Conservation (phyloP, 1,284 basidiomycete genomes). For the Cutaneotrichosporon sp. region DNA sequence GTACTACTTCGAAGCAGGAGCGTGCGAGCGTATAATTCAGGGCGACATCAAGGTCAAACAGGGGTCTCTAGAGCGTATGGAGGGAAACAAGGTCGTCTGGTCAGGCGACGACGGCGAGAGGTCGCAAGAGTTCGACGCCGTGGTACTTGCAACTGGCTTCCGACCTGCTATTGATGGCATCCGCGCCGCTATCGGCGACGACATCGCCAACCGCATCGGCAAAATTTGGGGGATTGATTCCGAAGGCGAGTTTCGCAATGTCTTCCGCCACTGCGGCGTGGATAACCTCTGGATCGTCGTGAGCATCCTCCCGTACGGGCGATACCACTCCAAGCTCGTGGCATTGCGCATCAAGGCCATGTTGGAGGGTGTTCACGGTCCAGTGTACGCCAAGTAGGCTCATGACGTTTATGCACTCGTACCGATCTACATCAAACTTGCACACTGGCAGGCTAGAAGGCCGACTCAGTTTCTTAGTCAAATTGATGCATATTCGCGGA, state of each 20-base stretch:
- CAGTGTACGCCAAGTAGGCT: not conserved
- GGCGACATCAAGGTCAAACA: constrained; percentile 61
- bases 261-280: constrained; percentile 58
- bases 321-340: constrained; percentile 37
- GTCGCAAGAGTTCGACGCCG: constrained; percentile 62
- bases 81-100: constrained; percentile 30
- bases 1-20: constrained; percentile 46
- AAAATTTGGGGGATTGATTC: constrained; percentile 61
- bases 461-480: too few relatives aligned
- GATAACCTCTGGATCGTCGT: constrained; percentile 62
- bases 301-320: constrained; percentile 47
- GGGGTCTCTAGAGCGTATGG: constrained; percentile 34
- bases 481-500: too few relatives aligned
- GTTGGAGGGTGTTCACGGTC: constrained; percentile 28
- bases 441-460: too few relatives aligned
- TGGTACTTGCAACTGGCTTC: constrained; percentile 66
- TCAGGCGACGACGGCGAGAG: constrained; percentile 38
- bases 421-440: not conserved
- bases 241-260: constrained; percentile 61
- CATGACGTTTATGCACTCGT: not conserved
- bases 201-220: constrained; percentile 55
- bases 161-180: constrained; percentile 50
- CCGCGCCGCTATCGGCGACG: constrained; percentile 53
- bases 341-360: constrained; percentile 35
- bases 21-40: constrained; percentile 39